These are phyloP conservation scores for Hypoxylon sp. DNA, from an alignment of 2,329 filamentous ascomycete species.

Conservation along the genomic window DNA sequence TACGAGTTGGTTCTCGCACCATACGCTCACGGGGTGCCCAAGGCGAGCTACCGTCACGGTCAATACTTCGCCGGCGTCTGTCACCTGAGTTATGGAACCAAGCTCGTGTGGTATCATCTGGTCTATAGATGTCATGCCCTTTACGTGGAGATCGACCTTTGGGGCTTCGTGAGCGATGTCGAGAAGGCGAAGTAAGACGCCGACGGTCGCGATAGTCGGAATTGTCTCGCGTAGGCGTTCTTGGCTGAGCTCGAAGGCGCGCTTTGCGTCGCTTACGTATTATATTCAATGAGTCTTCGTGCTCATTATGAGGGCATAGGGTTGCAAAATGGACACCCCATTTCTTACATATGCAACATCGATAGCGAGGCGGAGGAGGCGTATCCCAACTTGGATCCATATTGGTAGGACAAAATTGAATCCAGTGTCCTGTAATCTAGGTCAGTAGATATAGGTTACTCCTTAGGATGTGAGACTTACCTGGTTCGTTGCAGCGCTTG, in stretches of 20 bases:
- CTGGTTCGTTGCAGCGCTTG: conserved; percentile 53
- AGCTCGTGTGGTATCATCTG: conserved; percentile 23
- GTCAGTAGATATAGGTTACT: conserved; percentile 27
- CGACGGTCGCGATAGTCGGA: conserved; percentile 32
- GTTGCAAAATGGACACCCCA: conserved; percentile 55
- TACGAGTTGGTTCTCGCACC: conserved; percentile 21
- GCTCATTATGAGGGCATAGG: conserved; percentile 57
- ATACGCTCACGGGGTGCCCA: conserved; percentile 39
- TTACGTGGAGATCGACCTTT: conserved; percentile 2
- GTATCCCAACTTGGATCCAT: conserved; percentile 58
- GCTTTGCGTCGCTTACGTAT: conserved; percentile 49
- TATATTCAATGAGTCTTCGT: conserved; percentile 54
- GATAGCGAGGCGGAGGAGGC: conserved; percentile 52
- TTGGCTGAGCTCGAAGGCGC: conserved; percentile 22
- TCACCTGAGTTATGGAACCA: conserved; percentile 10
- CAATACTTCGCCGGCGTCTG: background rate
- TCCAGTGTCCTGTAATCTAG: conserved; percentile 56
- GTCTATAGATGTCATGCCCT: conserved; percentile 28
- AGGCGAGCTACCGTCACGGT: conserved; percentile 36
- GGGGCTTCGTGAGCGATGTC: conserved; percentile 30
- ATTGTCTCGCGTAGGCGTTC: conserved; percentile 1
- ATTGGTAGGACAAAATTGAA: conserved; percentile 60
- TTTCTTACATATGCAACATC: conserved; percentile 56
- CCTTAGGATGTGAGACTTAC: conserved; percentile 43
- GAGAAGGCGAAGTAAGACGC: conserved; percentile 31